A percentile compares a stretch with the other conserved stretches of the same genome.
Evolutionary conservation across 169 alveolate species (phyloP).

Genomic region (Eimeria sp.): DNA sequence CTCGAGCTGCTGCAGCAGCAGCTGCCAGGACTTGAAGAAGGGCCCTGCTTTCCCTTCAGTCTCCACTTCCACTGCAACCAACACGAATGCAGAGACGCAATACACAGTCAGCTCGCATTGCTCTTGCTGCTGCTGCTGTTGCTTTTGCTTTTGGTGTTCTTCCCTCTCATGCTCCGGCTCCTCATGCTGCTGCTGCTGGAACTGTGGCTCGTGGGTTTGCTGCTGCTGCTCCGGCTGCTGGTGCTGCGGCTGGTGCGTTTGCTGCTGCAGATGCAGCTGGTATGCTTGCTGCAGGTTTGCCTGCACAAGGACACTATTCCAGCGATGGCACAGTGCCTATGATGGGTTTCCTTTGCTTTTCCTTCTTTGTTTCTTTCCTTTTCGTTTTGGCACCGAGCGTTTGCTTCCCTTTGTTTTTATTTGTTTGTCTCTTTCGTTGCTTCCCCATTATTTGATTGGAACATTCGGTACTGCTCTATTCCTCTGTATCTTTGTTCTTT

Average conservation of each 20-base stretch:
- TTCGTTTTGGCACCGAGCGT: too few relatives aligned
- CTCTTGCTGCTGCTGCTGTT: neutral
- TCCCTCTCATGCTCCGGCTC: neutral
- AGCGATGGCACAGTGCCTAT: neutral
- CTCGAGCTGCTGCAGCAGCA: neutral
- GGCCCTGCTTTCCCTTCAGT: conserved; percentile 25
- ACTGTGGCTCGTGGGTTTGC: neutral
- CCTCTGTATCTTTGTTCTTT: too few relatives aligned
- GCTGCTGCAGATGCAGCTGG: too few relatives aligned
- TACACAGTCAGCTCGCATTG: conserved; percentile 1
- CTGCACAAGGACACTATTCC: neutral
- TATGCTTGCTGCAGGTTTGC: neutral
- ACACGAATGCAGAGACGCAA: conserved; percentile 20
- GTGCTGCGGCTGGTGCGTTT: neutral
- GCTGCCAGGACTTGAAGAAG: neutral
- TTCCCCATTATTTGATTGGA: too few relatives aligned
- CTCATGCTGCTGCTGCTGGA: neutral
- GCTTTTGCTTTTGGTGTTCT: neutral
- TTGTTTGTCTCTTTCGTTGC: too few relatives aligned
- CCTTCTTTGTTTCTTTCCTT: too few relatives aligned
- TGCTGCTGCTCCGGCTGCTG: neutral
- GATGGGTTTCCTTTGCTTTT: too few relatives aligned
- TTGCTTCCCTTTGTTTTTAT: too few relatives aligned
- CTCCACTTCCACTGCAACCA: neutral
- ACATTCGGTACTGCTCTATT: too few relatives aligned